Percentiles rank a stretch among this genome's conserved stretches.
Evolutionary conservation across 1,284 basidiomycete species (phyloP).

Genomic region (Filobasidium uniguttulatum): DNA sequence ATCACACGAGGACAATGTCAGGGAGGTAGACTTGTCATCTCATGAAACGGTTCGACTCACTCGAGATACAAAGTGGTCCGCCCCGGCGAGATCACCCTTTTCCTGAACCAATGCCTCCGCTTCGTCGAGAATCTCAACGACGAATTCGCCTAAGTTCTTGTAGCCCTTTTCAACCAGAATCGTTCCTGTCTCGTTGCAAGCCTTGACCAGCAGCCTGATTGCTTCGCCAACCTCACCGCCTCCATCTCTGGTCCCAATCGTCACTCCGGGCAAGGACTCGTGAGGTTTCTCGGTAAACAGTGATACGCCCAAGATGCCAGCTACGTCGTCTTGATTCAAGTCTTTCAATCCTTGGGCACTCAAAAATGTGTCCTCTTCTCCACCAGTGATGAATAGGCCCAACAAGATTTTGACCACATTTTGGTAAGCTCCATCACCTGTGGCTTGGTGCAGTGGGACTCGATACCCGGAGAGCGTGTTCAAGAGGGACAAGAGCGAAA

Average conservation of each 20-base stretch:
- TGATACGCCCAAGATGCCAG: conserved; percentile 53
- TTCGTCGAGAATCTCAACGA: conserved; percentile 48
- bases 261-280: conserved; percentile 52
- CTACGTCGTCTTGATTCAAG: conserved; percentile 47
- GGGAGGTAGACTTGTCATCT: not conserved
- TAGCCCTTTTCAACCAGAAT: conserved; percentile 50
- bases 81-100: conserved; percentile 33
- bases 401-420: conserved; percentile 58
- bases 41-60: not conserved
- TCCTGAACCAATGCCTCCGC: conserved; percentile 41
- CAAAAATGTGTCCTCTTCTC: conserved; percentile 40
- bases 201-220: conserved; percentile 50
- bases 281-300: conserved; percentile 59
- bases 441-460: conserved; percentile 52
- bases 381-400: conserved; percentile 48
- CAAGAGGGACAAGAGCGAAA: conserved; percentile 56
- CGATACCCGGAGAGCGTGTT: conserved; percentile 72
- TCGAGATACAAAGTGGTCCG: conserved; percentile 29
- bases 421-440: conserved; percentile 61
- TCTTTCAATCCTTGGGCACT: conserved; percentile 51
- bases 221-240: conserved; percentile 61
- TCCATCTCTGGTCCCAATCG: conserved; percentile 57
- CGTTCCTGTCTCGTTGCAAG: conserved; percentile 58
- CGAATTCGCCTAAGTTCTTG: conserved; percentile 57
- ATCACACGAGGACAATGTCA: not conserved